Percentiles rank a stretch among this genome's conserved stretches.
phyloP scores from a whole-genome alignment of 768 basidiomycete genomes.

The Tubosaeta sp. region DNA sequence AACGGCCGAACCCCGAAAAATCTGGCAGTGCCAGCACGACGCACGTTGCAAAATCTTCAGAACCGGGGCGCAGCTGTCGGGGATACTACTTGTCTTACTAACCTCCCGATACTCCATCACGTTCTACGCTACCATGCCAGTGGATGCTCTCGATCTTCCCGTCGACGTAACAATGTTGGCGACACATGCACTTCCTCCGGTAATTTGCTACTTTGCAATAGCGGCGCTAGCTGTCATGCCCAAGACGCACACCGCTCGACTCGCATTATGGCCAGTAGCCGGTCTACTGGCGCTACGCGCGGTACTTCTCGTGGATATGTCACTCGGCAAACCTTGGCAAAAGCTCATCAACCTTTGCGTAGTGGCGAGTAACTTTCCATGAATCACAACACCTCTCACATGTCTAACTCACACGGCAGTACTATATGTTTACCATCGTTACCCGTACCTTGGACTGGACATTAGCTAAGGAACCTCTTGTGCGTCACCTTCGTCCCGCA shows the following conservation, averaged over 20 bases:
- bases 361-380: conserved; percentile 2
- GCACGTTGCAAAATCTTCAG: too few species aligned
- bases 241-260: conserved; percentile 38
- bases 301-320: conserved; percentile 16
- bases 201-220: conserved; percentile 42
- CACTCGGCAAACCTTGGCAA: background rate
- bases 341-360: conserved; percentile 8
- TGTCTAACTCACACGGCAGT: background rate
- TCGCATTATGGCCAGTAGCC: conserved; percentile 45
- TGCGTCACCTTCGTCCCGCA: conserved; percentile 11
- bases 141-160: conserved; percentile 16
- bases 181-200: conserved; percentile 39
- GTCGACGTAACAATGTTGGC: conserved; percentile 33
- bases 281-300: conserved; percentile 41
- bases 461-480: conserved; percentile 8
- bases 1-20: too few species aligned
- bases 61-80: too few species aligned
- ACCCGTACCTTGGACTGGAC: conserved; percentile 18
- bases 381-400: background rate
- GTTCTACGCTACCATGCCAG: too few species aligned
- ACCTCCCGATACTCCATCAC: too few species aligned
- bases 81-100: too few species aligned
- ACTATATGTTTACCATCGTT: conserved; percentile 8
- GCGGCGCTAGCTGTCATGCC: conserved; percentile 48
- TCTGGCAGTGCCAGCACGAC: too few species aligned